Percentiles rank a stretch among this genome's conserved stretches.
These are phyloP conservation scores for Porpolomopsis calyptriformis DNA, from an alignment of 768 basidiomycete genomes.

Conservation along the genomic window DNA sequence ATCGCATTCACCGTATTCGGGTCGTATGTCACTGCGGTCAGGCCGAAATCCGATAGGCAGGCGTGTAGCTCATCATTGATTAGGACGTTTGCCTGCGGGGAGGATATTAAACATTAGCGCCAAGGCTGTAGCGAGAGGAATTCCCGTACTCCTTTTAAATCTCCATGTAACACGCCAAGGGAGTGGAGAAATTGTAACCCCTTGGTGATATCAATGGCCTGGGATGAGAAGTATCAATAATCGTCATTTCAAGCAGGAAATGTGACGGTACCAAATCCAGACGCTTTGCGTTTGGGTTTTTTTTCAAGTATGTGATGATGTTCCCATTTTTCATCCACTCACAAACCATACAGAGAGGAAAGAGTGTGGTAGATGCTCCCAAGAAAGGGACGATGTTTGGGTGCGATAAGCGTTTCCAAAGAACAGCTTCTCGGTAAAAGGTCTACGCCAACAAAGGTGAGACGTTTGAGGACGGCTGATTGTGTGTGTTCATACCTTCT, in stretches of 20 bases:
- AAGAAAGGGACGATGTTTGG: slow-evolving; percentile 7
- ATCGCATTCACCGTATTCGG: neutral
- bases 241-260: neutral
- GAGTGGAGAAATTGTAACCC: slow-evolving; percentile 14
- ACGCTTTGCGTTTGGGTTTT: slow-evolving; percentile 1
- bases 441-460: neutral
- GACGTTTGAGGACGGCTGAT: neutral
- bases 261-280: neutral
- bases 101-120: neutral
- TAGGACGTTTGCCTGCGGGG: slow-evolving; percentile 17
- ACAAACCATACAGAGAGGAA: slow-evolving; percentile 8
- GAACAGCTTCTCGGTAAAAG: slow-evolving; percentile 4
- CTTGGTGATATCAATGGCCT: slow-evolving; percentile 10
- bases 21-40: slow-evolving; percentile 12
- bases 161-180: slow-evolving; percentile 13
- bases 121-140: neutral
- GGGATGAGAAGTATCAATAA: neutral
- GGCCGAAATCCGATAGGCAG: slow-evolving; percentile 19
- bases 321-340: slow-evolving; percentile 8
- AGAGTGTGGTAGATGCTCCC: slow-evolving; percentile 1
- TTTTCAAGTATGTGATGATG: slow-evolving; percentile 4
- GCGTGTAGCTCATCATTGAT: slow-evolving; percentile 12
- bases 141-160: slow-evolving; percentile 15
- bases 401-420: slow-evolving; percentile 5
- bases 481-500: neutral